These are phyloP conservation scores for Cubamyces sp. DNA, from an alignment of 768 basidiomycete species.

Conservation along the genomic window DNA sequence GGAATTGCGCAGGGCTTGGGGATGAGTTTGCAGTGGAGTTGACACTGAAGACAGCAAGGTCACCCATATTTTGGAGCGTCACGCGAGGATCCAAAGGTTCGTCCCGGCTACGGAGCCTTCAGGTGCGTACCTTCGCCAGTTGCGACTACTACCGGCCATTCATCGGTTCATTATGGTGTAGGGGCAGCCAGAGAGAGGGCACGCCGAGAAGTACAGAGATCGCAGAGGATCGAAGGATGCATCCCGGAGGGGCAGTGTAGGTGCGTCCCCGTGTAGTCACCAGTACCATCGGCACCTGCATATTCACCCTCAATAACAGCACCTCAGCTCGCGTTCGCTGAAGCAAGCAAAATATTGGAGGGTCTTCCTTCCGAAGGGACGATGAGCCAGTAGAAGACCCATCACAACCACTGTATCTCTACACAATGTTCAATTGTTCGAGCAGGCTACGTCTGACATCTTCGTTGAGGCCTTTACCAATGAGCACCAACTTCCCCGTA, in stretches of 20 bases:
- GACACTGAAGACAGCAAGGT: not conserved
- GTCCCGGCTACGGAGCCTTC: not conserved
- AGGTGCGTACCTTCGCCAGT: not conserved
- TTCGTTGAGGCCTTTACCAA: constrained; percentile 77
- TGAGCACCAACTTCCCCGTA: constrained; percentile 82
- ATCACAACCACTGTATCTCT: not conserved
- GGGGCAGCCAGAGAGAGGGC: not conserved
- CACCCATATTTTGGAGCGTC: not conserved
- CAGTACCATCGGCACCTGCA: not conserved
- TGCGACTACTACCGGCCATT: not conserved
- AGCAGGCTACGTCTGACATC: constrained; percentile 56
- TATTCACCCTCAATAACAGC: not conserved
- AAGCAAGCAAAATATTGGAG: too few species aligned
- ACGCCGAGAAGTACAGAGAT: not conserved
- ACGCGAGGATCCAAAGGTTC: not conserved
- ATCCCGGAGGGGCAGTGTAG: not conserved
- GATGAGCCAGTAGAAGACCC: not conserved
- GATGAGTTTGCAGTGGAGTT: constrained; percentile 29
- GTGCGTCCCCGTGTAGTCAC: not conserved
- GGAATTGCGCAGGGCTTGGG: constrained; percentile 20
- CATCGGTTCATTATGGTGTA: not conserved
- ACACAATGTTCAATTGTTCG: constrained; percentile 14
- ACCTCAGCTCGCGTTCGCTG: not conserved
- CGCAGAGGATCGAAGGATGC: not conserved
- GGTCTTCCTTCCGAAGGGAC: too few species aligned